Evolutionary conservation across 2,329 filamentous ascomycete species (phyloP), one percentile per base, ranked within the genome.

Genomic region (Neobulgaria alba): DNA sequence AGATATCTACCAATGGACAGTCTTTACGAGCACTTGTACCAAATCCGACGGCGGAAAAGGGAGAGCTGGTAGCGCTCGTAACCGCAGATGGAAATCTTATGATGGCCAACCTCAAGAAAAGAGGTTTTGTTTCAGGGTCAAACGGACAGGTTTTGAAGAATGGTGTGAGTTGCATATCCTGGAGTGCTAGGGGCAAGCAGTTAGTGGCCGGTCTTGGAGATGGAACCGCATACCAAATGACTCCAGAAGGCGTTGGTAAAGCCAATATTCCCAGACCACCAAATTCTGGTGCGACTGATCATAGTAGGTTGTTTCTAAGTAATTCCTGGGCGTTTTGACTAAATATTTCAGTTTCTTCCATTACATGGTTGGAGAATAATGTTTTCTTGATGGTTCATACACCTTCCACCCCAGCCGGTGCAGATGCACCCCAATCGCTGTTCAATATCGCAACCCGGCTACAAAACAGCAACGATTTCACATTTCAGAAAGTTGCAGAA

Each of bases 161-260:
- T 19, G 80, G 83, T 35, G 89, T 94, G 19, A 88, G 81, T 58
- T 92, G 84, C 55, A 74, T 86, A 4, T 82, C 85, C 41, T 98
- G 93, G 92, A 98, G 92, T 61, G 82, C 78, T 46, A 86, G 82
- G 59, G 92, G 92, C 34, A 98, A 95, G 61, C 90, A 96, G 59
- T 69, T 98, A 32, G 81, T 94, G 33, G 89, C 86, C 51, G 92
- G 93, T 12, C 69, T 92, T 52, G 79, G 72, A 5, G 78, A 95
- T 62, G 92, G 92, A 43, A 80, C 79, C 10, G 79, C 83, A 38
- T 74, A 75, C 41, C 89, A 95, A 61, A 82, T 96, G 75, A 87
- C 85, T 5, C 85, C 84, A 0, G 77, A 86, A 53, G 90, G 90
- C 34, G 73, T 73, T 30, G 71, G 75, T 19, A 92, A 90, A 63